These are phyloP conservation scores for Paecilomyces dactylethromorphus DNA, from an alignment of 2,329 filamentous ascomycete genomes.

Conservation along the genomic window DNA sequence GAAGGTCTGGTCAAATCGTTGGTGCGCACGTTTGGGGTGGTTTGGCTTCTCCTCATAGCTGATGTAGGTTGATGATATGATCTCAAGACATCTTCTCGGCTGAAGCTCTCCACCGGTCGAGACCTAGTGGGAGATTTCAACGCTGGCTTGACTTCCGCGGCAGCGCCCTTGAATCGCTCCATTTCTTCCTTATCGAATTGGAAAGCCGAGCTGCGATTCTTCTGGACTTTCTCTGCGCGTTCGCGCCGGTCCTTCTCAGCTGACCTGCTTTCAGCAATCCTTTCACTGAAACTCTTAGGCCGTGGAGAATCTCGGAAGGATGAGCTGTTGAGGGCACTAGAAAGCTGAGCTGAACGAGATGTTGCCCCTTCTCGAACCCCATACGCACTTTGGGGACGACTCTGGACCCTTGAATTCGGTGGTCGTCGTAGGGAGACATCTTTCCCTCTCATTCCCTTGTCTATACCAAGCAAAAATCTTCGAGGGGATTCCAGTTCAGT, in stretches of 20 bases:
- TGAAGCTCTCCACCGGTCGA: conserved; percentile 48
- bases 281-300: conserved; percentile 70
- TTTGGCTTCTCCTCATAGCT: conserved; percentile 28
- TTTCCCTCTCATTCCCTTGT: conserved; percentile 73
- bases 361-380: conserved; percentile 19
- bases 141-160: conserved; percentile 22
- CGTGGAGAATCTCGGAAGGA: conserved; percentile 18
- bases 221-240: conserved; percentile 28
- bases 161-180: conserved; percentile 34
- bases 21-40: conserved; percentile 21
- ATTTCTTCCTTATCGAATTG: conserved; percentile 37
- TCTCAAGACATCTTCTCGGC: conserved; percentile 54
- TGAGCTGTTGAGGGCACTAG: conserved; percentile 17
- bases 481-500: conserved; percentile 66
- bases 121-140: conserved; percentile 43
- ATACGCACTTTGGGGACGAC: conserved; percentile 25
- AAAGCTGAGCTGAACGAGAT: conserved; percentile 15
- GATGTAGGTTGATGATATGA: conserved; percentile 22
- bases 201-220: conserved; percentile 38
- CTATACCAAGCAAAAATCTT: conserved; percentile 75
- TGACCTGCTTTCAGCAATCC: conserved; percentile 62
- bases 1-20: conserved; percentile 2
- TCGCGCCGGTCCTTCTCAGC: conserved; percentile 33
- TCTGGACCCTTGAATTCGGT: conserved; percentile 19
- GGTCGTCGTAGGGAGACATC: conserved; percentile 81